phyloP scores from a whole-genome alignment of 345 rosid genomes.

The Sisymbrium irio region DNA sequence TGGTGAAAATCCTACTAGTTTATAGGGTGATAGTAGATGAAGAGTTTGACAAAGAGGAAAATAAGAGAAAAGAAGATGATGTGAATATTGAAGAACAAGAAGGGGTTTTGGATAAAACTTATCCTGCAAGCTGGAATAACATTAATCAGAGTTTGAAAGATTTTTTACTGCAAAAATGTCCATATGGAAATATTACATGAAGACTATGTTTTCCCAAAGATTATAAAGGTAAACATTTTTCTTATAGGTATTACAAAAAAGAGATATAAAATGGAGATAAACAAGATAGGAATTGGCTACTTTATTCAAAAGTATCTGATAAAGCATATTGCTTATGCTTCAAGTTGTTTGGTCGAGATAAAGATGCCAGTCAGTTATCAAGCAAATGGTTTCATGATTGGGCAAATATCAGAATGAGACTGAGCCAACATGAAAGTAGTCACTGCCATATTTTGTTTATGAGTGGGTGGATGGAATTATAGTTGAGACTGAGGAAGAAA shows the following conservation, averaged over 20 bases:
- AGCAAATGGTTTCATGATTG: background rate
- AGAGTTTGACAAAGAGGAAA: no score
- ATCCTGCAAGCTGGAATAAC: background rate
- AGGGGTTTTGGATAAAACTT: background rate
- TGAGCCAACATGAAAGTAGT: background rate
- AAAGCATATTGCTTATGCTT: background rate
- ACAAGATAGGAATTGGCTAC: background rate
- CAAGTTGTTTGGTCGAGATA: background rate
- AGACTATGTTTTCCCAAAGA: no score
- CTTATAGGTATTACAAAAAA: background rate
- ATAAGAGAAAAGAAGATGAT: no score
- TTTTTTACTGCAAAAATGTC: background rate
- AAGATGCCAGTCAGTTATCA: background rate
- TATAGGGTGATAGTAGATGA: no score
- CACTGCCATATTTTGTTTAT: background rate
- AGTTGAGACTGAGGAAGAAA: background rate
- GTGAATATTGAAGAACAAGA: background rate
- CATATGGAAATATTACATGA: background rate
- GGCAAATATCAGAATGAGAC: background rate
- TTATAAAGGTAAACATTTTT: no score
- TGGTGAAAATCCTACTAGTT: no score
- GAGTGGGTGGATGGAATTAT: background rate
- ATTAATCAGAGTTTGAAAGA: background rate
- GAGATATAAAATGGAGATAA: background rate
- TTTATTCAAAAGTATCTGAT: background rate